Base-by-base conservation (phyloP, 345 rosid genomes). In the Euphorbia peplus region DNA sequence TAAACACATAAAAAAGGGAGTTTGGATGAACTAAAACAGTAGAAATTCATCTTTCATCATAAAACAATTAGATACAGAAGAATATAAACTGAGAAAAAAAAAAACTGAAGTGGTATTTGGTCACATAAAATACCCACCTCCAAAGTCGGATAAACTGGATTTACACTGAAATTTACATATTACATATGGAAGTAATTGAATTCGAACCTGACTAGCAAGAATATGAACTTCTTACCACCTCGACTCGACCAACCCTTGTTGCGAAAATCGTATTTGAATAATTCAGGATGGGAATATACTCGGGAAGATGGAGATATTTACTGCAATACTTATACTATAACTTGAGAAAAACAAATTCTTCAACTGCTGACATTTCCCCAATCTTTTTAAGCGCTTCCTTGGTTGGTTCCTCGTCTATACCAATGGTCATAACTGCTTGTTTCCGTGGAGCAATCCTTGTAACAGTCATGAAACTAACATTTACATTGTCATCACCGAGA, bases 381-480 rank as follows among this genome's bases (percentile, higher is more conserved):
- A 69, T 74, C 30, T 25, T 63, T 14, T 69, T 55, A 9, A 69
- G 8, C 10, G 67, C 69, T 58, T 55, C 60, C 53, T 56, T 69
- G 54, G 39, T 74, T 8, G 78, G 78, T 58, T 69, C 64, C 52
- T 74, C 73, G 15, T 74, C 78, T n/a, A 74, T 73, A 1, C 78
- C 73, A 25, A 74, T 74, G 18, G 69, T 69, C 73, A 74, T 69
- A 2, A 74, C 32, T 10, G 78, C 78, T 30, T 68, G 70, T 50
- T 74, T 69, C 50, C 66, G 50, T 26, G 73, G 73, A 68, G 70
- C 66, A 3, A 47, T 74, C 52, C 78, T 63, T 0, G 73, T 70
- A 47, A 74, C 78, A 12, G 66, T 74, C 78, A 74, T 74, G 60
- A 74, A 74, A 24, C 69, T 74, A 15, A 74, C 66, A 56, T 74